Evolutionary conservation across 345 rosid species (phyloP).

Genomic region (Erucastrum elatum): DNA sequence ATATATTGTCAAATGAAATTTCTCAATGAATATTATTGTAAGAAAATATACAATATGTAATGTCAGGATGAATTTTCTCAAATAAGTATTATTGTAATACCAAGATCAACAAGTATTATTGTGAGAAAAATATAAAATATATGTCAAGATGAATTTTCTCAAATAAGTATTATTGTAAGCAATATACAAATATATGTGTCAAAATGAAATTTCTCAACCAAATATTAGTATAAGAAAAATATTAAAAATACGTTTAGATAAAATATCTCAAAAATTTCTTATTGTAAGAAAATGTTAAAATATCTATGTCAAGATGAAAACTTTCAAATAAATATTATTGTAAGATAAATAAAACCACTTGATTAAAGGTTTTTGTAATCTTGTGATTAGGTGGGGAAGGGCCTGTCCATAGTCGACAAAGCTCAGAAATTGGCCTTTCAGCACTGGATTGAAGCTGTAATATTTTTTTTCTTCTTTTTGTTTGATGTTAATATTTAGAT

Average conservation of each 20-base stretch:
- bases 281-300: not conserved
- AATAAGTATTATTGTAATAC: not conserved
- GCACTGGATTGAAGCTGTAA: constrained; percentile 85
- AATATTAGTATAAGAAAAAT: not conserved
- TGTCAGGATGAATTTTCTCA: not conserved
- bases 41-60: not conserved
- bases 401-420: constrained; percentile 59
- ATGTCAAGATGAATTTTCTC: not conserved
- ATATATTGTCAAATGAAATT: not conserved
- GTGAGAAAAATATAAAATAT: not conserved
- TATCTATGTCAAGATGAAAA: not conserved
- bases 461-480: not conserved
- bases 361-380: constrained; percentile 1
- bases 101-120: not conserved
- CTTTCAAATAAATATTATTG: not conserved
- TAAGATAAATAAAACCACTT: not conserved
- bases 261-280: not conserved
- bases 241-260: not conserved
- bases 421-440: constrained; percentile 88
- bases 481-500: constrained; percentile 8
- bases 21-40: not conserved
- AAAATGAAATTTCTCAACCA: not conserved
- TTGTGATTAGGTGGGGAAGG: constrained; percentile 68
- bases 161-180: not conserved
- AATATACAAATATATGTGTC: not conserved